phyloP scores from a whole-genome alignment of 371 early-diverging fungal species.

The Nematocida homosporus region DNA sequence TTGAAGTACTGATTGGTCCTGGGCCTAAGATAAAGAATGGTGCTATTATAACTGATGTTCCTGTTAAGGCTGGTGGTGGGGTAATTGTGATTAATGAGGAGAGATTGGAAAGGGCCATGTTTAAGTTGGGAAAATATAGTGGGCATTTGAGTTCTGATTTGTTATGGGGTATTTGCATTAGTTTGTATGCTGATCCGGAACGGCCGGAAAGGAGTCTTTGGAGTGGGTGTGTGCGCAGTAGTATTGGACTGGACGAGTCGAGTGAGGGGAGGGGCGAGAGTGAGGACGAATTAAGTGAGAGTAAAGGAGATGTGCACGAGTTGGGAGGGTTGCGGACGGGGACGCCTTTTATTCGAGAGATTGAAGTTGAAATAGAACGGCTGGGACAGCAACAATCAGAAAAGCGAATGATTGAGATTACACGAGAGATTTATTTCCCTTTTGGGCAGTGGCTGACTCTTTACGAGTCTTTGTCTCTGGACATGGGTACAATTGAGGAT shows the following conservation, averaged over 20 bases:
- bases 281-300: background rate
- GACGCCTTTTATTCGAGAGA: background rate
- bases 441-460: conserved; percentile 36
- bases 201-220: background rate
- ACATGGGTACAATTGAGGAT: conserved; percentile 35
- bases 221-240: background rate
- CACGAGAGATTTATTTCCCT: conserved; percentile 24
- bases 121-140: conserved; percentile 34
- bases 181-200: conserved; percentile 16
- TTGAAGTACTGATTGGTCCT: conserved; percentile 36
- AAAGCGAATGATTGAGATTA: conserved; percentile 25
- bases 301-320: conserved; percentile 5
- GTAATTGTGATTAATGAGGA: conserved; percentile 15
- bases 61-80: background rate
- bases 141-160: conserved; percentile 19
- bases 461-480: conserved; percentile 26
- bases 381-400: conserved; percentile 35
- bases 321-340: no score
- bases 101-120: conserved; percentile 4
- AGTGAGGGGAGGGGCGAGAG: background rate
- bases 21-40: background rate
- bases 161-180: conserved; percentile 48
- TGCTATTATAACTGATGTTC: conserved; percentile 1
- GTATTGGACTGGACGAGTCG: background rate
- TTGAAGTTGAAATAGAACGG: conserved; percentile 3